Base-by-base conservation (phyloP, 1,139 yeast genomes). In the Waltiozyma sp. region DNA sequence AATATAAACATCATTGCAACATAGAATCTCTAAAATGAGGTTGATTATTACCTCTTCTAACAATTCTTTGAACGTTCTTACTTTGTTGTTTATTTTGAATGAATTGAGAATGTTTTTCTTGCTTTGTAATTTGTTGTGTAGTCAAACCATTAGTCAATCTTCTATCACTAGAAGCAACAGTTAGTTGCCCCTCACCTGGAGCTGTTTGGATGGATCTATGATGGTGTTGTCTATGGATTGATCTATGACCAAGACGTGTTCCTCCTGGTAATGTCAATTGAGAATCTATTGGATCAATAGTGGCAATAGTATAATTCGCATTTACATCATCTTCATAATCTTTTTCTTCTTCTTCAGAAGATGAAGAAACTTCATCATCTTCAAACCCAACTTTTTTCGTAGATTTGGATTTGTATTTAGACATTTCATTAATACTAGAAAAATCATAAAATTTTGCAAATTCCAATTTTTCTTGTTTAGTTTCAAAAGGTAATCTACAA, bases 361-460 rank as follows among this genome's bases (percentile, higher is more conserved):
- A 21, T 11, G 57, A 69, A 16, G 60, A 65, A 6, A 56, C 61
- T 7, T 48, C 60, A n/a, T 51, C 55, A 13, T 43, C 47, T 2
- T 49, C 58, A 42, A 50, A 59, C 34, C 53, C 59, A 21, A 54
- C 63, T 24, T 46, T 47, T 37, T 55, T 53, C 9, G 41, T 49
- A 10, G 53, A 42, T 13, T 49, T 60, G 3, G 53, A 40, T 55
- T 49, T 47, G 31, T 47, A 44, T 31, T 45, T 49, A 38, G 43
- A 61, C n/a, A n/a, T n/a, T 43, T 62, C 70, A 58, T 80, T 80
- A 1, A 89, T 69, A 1, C 85, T 72, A 3, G 81, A 69, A 64
- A 88, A 91, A 62, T 91, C 97, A 59, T 91, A 91, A 57, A 81
- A 91, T 42, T 81, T 84, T 0, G 93, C 77, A 38, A 89, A 70